Evolutionary conservation across 2,329 filamentous ascomycete genomes (phyloP), one percentile per base, ranked within the genome.

Genomic region (Alternaria infectoria): DNA sequence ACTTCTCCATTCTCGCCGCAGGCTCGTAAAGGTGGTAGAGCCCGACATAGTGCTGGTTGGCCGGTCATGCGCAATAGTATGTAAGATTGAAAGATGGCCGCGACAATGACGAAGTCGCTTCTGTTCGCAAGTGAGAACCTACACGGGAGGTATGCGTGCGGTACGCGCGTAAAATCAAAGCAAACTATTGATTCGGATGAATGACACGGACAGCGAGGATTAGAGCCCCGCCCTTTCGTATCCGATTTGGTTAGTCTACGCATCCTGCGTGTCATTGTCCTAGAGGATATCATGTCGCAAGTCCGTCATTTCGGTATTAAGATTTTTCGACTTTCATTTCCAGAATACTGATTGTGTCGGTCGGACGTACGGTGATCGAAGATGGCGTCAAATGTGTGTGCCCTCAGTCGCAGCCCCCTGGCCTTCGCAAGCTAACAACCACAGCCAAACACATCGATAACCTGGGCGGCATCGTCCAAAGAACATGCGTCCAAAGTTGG

Each of bases 381-480:
- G 13, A 51, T 51, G 49, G 17, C 49, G 28, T 36, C 49, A 36
- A 36, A n/a, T 2, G 28, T 23, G 17, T 12, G 49, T 51, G 49
- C 28, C 17, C 15, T 51, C 2, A 1, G 26, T 21, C 2, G 47
- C 26, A 5, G n/a, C 47, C 47, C 47, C 47, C 17, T 50, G 28
- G 11, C 28, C 28, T 30, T 12, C 11, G 28, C 28, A 56, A 23
- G 50, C 55, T 64, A 26, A 64, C 25, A 13, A 28, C 36, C 9
- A 57, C 56, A 64, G 64, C 47, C 26, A 43, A 23, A 51, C 13
- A n/a, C 52, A 5, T 58, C 59, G 5, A 61, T 69, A 13, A 55
- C 62, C 28, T 76, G 73, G 75, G 36, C 49, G 32, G 64, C 67
- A 40, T 77, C 75, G 2, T 54, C 47, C 17, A 76, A 74, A 60